phyloP scores from a whole-genome alignment of 1,139 yeast species.

The Arxiozyma heterogenica region DNA sequence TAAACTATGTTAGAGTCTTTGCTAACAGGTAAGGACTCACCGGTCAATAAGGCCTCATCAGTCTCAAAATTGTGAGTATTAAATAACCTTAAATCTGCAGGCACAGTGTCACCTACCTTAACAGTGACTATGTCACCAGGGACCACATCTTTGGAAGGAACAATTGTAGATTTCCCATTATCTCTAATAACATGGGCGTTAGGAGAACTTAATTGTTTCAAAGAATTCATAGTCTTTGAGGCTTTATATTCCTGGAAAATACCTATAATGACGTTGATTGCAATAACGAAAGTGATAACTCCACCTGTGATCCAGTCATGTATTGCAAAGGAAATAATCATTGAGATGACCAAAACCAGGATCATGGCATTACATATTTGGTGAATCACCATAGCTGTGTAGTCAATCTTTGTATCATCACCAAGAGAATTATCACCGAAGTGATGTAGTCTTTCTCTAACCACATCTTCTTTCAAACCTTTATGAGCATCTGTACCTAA shows the following conservation, averaged over 20 bases:
- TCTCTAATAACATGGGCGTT: slow-evolving; percentile 82
- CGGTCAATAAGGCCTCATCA: slow-evolving; percentile 91
- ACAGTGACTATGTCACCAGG: slow-evolving; percentile 92
- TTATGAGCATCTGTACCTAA: slow-evolving; percentile 39
- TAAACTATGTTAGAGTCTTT: slow-evolving; percentile 41
- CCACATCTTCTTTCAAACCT: slow-evolving; percentile 63
- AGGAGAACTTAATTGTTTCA: slow-evolving; percentile 86
- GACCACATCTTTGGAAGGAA: slow-evolving; percentile 77
- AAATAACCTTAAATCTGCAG: slow-evolving; percentile 82
- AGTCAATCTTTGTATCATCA: slow-evolving; percentile 36
- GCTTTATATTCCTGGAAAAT: slow-evolving; percentile 93
- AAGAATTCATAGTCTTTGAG: slow-evolving; percentile 86
- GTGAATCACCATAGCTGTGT: slow-evolving; percentile 62
- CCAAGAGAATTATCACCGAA: slow-evolving; percentile 34
- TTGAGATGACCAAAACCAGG: slow-evolving; percentile 77
- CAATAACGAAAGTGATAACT: slow-evolving; percentile 80
- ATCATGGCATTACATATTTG: slow-evolving; percentile 91
- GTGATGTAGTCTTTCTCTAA: slow-evolving; percentile 62
- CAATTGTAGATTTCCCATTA: slow-evolving; percentile 53
- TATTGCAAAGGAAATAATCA: slow-evolving; percentile 75
- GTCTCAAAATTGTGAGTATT: slow-evolving; percentile 70
- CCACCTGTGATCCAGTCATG: slow-evolving; percentile 92
- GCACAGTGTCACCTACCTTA: slow-evolving; percentile 86
- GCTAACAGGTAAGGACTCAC: slow-evolving; percentile 81
- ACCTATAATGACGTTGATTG: slow-evolving; percentile 88